Evolutionary conservation across 2,329 filamentous ascomycete genomes (phyloP).

Genomic region (Xylogone sp.): DNA sequence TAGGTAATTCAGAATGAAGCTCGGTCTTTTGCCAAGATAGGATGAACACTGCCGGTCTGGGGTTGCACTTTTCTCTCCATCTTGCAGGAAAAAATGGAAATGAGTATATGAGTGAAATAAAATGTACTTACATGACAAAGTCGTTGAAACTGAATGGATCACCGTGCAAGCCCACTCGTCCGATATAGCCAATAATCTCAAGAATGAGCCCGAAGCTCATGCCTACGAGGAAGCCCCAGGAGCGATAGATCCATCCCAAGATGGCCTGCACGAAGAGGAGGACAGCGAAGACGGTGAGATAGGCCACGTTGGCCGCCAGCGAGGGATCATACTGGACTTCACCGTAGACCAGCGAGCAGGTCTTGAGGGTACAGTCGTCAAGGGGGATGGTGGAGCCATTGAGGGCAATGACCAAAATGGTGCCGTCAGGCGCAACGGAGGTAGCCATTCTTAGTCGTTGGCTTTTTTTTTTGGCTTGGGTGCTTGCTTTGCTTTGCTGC

Average conservation of each 20-base stretch:
- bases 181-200: conserved; percentile 54
- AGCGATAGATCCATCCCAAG: conserved; percentile 45
- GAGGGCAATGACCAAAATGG: no score
- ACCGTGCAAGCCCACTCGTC: no score
- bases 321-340: conserved; percentile 37
- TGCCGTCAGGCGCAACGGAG: no score
- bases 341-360: conserved; percentile 1
- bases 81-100: conserved; percentile 54
- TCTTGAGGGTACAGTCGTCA: conserved; percentile 1
- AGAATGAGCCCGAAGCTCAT: conserved; percentile 47
- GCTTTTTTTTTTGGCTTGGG: no score
- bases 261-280: conserved; percentile 43
- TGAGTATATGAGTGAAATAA: conserved; percentile 35
- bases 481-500: no score
- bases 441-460: no score
- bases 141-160: no score
- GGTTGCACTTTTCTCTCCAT: no score
- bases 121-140: conserved; percentile 49
- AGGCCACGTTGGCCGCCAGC: conserved; percentile 46
- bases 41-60: no score
- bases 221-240: conserved; percentile 51
- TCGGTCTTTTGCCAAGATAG: no score
- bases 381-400: no score
- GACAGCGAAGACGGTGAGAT: conserved; percentile 46
- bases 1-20: no score